Evolutionary conservation across 495 filamentous ascomycete genomes (phyloP).

Genomic region (Annulohypoxylon stygium): DNA sequence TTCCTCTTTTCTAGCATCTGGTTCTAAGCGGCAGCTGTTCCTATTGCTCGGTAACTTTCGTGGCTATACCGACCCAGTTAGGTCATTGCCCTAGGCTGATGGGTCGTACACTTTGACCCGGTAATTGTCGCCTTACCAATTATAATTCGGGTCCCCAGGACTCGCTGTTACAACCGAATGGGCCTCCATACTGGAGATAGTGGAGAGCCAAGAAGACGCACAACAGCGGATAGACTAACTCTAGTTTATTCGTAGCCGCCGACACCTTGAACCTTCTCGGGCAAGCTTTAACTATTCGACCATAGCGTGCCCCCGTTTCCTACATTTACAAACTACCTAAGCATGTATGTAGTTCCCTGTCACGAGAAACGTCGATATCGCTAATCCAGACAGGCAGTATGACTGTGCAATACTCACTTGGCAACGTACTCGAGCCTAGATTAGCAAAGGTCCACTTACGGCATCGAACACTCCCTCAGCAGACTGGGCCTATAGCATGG

Average conservation of each 20-base stretch:
- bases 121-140: constrained; percentile 38
- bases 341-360: constrained; percentile 14
- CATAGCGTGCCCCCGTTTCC: constrained; percentile 11
- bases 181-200: constrained; percentile 30
- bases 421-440: constrained; percentile 21
- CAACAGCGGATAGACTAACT: constrained; percentile 45
- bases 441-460: constrained; percentile 28
- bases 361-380: neutral
- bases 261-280: constrained; percentile 25
- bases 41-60: constrained; percentile 13
- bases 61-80: constrained; percentile 18
- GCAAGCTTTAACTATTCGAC: constrained; percentile 23
- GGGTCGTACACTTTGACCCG: constrained; percentile 28
- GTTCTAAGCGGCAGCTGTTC: constrained; percentile 5
- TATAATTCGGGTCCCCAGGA: constrained; percentile 31
- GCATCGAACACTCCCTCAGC: constrained; percentile 23
- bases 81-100: constrained; percentile 24
- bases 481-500: constrained; percentile 21
- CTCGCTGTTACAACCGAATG: constrained; percentile 30
- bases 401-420: neutral
- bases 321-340: constrained; percentile 1
- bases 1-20: neutral
- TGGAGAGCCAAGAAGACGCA: constrained; percentile 42
- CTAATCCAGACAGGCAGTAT: constrained; percentile 2
- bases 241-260: constrained; percentile 37